phyloP scores from a whole-genome alignment of 129 eudicot species.

The Escallonia herrerae region DNA sequence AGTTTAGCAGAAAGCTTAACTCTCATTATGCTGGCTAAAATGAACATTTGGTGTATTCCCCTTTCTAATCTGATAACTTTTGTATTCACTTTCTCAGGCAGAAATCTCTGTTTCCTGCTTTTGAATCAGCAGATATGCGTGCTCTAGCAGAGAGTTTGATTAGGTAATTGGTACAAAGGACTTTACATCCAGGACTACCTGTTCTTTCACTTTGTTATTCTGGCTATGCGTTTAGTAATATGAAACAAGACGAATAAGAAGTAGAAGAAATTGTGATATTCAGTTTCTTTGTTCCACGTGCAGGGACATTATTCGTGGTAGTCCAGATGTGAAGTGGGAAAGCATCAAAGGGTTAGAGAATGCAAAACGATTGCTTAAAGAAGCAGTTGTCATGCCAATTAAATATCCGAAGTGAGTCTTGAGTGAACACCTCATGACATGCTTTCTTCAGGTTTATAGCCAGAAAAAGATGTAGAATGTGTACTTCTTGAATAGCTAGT shows the following conservation, averaged over 20 bases:
- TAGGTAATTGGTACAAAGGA: constrained; percentile 44
- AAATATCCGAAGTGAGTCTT: constrained; percentile 84
- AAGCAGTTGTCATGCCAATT: constrained; percentile 99
- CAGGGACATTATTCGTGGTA: constrained; percentile 95
- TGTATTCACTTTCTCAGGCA: constrained; percentile 42
- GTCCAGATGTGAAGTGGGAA: constrained; percentile 98
- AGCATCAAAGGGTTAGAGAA: constrained; percentile 91
- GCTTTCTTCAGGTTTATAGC: no score
- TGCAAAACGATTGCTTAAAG: constrained; percentile 97
- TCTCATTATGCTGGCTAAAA: neutral
- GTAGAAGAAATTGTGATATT: neutral
- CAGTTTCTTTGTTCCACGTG: constrained; percentile 12
- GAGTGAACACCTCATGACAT: neutral
- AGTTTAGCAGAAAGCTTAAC: neutral
- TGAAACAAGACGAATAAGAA: no score
- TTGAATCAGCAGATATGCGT: constrained; percentile 95
- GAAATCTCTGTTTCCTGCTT: constrained; percentile 77
- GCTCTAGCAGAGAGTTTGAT: constrained; percentile 85
- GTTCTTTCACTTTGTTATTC: neutral
- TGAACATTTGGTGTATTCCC: neutral
- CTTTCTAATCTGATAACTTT: constrained; percentile 4
- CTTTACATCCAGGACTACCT: neutral
- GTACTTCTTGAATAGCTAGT: no score
- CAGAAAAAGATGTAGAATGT: no score
- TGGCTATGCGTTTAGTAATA: no score